phyloP scores from a whole-genome alignment of 2,329 filamentous ascomycete genomes.

The Pestalotiopsis fici region DNA sequence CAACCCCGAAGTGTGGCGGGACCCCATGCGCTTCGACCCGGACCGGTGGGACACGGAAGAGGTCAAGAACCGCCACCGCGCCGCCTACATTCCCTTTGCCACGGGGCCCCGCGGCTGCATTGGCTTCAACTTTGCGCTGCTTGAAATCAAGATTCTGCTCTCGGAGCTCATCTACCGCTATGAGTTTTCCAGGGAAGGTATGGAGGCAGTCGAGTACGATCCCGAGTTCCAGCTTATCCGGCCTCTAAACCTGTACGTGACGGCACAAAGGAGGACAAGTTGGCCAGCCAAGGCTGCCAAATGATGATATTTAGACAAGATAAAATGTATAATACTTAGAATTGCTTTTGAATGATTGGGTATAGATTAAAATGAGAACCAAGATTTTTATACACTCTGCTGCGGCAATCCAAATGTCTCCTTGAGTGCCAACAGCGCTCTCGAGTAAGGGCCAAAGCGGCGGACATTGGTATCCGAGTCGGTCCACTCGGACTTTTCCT shows the following conservation, averaged over 20 bases:
- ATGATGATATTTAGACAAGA: background rate
- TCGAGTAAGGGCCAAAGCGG: constrained; percentile 3
- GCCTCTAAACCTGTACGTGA: constrained; percentile 54
- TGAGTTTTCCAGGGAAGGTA: constrained; percentile 48
- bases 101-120: constrained; percentile 59
- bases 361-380: background rate
- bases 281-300: constrained; percentile 37
- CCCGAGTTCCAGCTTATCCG: constrained; percentile 60
- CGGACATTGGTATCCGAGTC: constrained; percentile 6
- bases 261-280: constrained; percentile 46
- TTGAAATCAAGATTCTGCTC: constrained; percentile 60
- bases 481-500: constrained; percentile 6
- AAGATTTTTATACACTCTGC: background rate
- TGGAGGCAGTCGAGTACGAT: constrained; percentile 56
- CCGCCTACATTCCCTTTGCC: constrained; percentile 60
- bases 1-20: constrained; percentile 57
- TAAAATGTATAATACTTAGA: background rate
- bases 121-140: constrained; percentile 64
- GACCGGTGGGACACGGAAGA: constrained; percentile 58
- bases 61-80: constrained; percentile 51
- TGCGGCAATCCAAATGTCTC: background rate
- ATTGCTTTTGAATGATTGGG: background rate
- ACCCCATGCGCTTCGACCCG: constrained; percentile 57
- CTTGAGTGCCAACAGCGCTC: background rate
- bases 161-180: constrained; percentile 61